phyloP scores from a whole-genome alignment of 2,329 filamentous ascomycete genomes.

The Claviceps sp. region DNA sequence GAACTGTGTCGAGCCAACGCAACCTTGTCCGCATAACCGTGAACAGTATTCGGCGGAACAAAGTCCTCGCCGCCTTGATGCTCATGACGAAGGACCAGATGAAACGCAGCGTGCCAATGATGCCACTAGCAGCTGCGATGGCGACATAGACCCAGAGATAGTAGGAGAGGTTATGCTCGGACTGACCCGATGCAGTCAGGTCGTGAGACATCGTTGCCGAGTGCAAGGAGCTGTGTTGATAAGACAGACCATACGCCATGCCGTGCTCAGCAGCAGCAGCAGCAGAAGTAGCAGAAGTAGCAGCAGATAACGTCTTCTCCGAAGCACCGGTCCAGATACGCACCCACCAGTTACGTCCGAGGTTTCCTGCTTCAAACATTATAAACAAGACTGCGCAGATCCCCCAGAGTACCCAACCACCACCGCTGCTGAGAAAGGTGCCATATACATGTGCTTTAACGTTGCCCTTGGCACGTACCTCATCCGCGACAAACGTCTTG shows the following conservation, averaged over 20 bases:
- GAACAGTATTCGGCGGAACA: conserved; percentile 55
- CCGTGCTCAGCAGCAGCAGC: conserved; percentile 17
- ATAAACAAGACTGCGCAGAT: conserved; percentile 40
- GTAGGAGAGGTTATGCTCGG: conserved; percentile 34
- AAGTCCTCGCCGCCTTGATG: conserved; percentile 50
- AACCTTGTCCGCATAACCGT: conserved; percentile 58
- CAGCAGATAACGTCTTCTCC: background rate
- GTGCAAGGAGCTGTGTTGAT: conserved; percentile 33
- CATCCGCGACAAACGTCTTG: conserved; percentile 65
- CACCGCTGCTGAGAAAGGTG: conserved; percentile 53
- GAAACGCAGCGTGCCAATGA: conserved; percentile 50
- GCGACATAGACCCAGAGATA: conserved; percentile 57
- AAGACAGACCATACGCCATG: conserved; percentile 29
- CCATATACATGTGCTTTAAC: conserved; percentile 55
- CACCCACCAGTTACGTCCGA: conserved; percentile 52
- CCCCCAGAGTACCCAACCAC: conserved; percentile 47
- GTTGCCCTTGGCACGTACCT: conserved; percentile 55
- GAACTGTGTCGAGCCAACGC: conserved; percentile 71
- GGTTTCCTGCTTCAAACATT: conserved; percentile 37
- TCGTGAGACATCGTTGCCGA: conserved; percentile 17
- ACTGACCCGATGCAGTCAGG: conserved; percentile 8
- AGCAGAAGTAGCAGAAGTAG: conserved; percentile 6
- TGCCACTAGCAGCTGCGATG: conserved; percentile 41
- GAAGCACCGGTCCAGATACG: conserved; percentile 42
- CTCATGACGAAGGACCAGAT: conserved; percentile 51